phyloP scores from a whole-genome alignment of 163 green algal species.

The Scenedesmus sp. region DNA sequence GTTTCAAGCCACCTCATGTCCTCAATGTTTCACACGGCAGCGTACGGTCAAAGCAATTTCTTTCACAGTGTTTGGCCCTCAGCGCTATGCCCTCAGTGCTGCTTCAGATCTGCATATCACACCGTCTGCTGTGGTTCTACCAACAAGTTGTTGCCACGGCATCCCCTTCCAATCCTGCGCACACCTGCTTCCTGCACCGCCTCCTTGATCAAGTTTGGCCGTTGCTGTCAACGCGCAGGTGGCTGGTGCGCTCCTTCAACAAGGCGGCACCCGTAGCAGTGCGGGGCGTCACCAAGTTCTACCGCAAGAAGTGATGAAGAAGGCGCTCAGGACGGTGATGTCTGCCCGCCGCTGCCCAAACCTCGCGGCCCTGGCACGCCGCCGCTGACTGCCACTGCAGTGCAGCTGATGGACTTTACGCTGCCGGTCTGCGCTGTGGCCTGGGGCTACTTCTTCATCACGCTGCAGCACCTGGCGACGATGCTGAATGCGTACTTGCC shows the following conservation, averaged over 20 bases:
- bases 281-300: background rate
- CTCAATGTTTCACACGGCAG: too few relatives aligned
- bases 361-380: background rate
- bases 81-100: too few relatives aligned
- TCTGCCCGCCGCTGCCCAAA: background rate
- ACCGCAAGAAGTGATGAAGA: background rate
- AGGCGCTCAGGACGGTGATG: background rate
- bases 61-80: too few relatives aligned
- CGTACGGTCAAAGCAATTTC: too few relatives aligned
- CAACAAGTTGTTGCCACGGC: too few relatives aligned
- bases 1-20: too few relatives aligned
- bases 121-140: too few relatives aligned
- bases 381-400: background rate
- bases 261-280: background rate
- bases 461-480: slow-evolving; percentile 12
- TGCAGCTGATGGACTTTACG: background rate
- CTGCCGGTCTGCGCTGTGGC: background rate
- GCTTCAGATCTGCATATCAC: too few relatives aligned
- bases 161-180: too few relatives aligned
- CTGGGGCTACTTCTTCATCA: slow-evolving; percentile 27
- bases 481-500: slow-evolving; percentile 20
- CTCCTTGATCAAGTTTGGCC: background rate
- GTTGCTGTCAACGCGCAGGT: background rate
- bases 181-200: too few relatives aligned
- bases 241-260: background rate